These are phyloP conservation scores for Lecanicillium sp. DNA, from an alignment of 2,329 filamentous ascomycete species.

Conservation along the genomic window DNA sequence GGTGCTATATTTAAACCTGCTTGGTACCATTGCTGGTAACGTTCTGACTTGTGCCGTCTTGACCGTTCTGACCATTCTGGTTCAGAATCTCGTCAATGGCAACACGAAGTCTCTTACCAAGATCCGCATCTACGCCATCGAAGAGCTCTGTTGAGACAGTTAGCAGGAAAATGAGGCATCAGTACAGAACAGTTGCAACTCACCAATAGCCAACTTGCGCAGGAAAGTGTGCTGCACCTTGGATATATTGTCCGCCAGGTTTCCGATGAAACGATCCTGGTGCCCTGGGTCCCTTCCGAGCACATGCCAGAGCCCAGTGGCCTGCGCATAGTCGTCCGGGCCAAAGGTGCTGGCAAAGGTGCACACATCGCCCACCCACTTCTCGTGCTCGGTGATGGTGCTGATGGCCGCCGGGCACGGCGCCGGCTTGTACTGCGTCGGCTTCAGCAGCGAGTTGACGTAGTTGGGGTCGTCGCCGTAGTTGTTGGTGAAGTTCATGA, in stretches of 20 bases:
- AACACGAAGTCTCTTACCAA: background rate
- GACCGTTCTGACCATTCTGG: no score
- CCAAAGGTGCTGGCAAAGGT: conserved; percentile 15
- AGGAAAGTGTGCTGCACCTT: background rate
- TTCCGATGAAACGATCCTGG: background rate
- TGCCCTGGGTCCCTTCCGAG: background rate
- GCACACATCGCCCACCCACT: conserved; percentile 18
- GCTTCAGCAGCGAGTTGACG: conserved; percentile 26
- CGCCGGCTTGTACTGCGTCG: conserved; percentile 27
- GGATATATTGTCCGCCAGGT: background rate
- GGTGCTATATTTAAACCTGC: no score
- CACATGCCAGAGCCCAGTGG: conserved; percentile 18
- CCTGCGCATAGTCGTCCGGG: conserved; percentile 21
- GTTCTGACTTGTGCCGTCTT: no score
- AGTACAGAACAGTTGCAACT: background rate
- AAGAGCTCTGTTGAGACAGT: background rate
- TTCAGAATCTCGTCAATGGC: background rate
- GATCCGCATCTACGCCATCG: background rate
- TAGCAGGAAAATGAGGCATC: background rate
- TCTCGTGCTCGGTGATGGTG: conserved; percentile 17
- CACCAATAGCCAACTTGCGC: background rate
- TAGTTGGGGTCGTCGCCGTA: conserved; percentile 24
- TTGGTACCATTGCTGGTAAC: no score
- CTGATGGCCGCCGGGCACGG: conserved; percentile 15
- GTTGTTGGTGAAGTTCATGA: conserved; percentile 21